phyloP scores from a whole-genome alignment of 208 protist genomes.

The Leishmania martiniquensis region DNA sequence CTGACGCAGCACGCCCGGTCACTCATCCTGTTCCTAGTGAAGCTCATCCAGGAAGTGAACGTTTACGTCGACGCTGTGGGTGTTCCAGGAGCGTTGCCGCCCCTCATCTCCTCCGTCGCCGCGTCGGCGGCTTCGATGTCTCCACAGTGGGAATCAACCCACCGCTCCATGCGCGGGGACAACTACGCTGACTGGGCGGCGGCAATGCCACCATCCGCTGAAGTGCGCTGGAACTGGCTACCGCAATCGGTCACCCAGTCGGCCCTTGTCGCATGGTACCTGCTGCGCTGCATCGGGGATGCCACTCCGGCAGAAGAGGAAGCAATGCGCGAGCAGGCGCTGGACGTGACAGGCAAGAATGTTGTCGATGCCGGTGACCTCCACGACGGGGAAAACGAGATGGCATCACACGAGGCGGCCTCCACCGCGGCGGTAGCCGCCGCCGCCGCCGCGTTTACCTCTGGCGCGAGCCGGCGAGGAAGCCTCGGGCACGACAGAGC shows the following conservation, averaged over 20 bases:
- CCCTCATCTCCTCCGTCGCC: constrained; percentile 24
- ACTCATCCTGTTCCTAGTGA: constrained; percentile 33
- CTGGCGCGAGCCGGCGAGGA: neutral
- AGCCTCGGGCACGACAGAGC: neutral
- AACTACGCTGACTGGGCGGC: neutral
- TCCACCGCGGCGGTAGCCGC: neutral
- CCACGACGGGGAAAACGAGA: neutral
- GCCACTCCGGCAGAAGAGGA: constrained; percentile 20
- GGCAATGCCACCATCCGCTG: neutral
- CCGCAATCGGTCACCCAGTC: constrained; percentile 10
- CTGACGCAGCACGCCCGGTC: constrained; percentile 21
- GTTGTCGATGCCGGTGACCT: neutral
- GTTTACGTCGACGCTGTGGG: constrained; percentile 53
- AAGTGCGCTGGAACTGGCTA: constrained; percentile 24
- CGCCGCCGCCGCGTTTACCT: neutral
- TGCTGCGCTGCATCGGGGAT: constrained; percentile 35
- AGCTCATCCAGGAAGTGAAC: constrained; percentile 34
- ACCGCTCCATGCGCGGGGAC: neutral
- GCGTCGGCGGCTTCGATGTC: neutral
- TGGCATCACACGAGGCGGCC: neutral
- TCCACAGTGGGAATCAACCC: neutral
- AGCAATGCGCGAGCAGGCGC: constrained; percentile 8
- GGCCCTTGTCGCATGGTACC: constrained; percentile 17
- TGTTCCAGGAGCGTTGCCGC: constrained; percentile 16
- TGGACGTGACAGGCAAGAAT: neutral